Conservation (phyloP, 2,329 filamentous ascomycete genomes). For the Colletotrichum eremochloae region DNA sequence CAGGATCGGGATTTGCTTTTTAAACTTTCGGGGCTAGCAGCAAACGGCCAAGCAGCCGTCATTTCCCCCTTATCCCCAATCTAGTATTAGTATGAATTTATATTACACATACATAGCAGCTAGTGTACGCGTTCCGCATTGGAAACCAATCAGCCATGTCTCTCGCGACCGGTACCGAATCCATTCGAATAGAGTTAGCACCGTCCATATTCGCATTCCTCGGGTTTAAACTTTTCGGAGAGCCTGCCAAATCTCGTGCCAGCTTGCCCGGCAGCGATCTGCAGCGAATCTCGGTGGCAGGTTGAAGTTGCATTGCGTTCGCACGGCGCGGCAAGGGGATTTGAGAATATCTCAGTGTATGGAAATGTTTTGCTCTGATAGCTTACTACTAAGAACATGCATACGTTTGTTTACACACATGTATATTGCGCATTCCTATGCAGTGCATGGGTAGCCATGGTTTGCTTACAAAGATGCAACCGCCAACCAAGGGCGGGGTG, state of each 20-base stretch:
- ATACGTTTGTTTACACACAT: not conserved
- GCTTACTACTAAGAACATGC: no score
- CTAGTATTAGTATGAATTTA: not conserved
- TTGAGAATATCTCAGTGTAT: conserved; percentile 1
- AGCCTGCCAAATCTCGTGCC: conserved; percentile 26
- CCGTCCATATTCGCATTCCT: conserved; percentile 5
- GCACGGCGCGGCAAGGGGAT: not conserved
- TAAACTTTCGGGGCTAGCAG: conserved; percentile 34
- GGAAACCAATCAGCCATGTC: conserved; percentile 17
- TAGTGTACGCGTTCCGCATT: not conserved
- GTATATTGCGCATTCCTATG: not conserved
- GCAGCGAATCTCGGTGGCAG: conserved; percentile 9
- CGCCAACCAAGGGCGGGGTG: not conserved
- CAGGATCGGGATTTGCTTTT: conserved; percentile 31
- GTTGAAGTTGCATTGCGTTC: conserved; percentile 6
- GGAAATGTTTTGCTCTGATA: not conserved
- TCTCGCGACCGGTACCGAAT: not conserved
- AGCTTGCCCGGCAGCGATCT: conserved; percentile 19
- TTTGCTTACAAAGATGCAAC: not conserved
- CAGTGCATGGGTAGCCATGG: not conserved
- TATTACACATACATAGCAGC: not conserved
- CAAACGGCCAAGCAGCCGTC: conserved; percentile 21
- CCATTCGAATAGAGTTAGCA: conserved; percentile 11
- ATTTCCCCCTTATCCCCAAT: not conserved
- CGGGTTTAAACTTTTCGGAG: conserved; percentile 23